Conservation (phyloP, 805 yeast genomes). For the Lachancea cidri region DNA sequence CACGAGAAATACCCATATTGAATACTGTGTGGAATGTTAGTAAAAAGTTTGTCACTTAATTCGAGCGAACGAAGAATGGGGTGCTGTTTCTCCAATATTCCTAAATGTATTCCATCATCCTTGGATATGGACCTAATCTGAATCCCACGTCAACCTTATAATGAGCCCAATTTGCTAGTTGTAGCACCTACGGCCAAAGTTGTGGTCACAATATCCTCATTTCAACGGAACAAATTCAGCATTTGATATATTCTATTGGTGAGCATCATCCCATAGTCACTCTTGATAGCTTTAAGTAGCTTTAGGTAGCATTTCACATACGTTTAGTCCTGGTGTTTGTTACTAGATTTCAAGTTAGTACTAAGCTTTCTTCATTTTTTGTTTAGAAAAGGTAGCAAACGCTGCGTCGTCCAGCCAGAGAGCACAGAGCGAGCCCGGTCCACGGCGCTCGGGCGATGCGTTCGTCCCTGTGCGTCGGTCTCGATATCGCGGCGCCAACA, state of each 20-base stretch:
- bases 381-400: neutral
- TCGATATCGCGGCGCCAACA: too few relatives aligned
- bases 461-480: too few relatives aligned
- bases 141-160: too few relatives aligned
- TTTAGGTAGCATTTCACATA: constrained; percentile 11
- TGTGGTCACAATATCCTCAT: too few relatives aligned
- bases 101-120: too few relatives aligned
- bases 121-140: too few relatives aligned
- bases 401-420: constrained; percentile 1
- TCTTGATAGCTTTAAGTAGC: neutral
- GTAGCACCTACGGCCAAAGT: too few relatives aligned
- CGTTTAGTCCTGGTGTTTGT: constrained; percentile 29
- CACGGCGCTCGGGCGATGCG: neutral
- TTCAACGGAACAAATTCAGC: neutral
- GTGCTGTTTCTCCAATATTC: neutral
- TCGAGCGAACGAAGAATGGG: neutral
- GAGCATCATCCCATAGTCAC: neutral
- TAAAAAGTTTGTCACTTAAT: neutral
- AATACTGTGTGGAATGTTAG: constrained; percentile 11
- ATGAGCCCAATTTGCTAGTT: too few relatives aligned
- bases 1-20: constrained; percentile 99
- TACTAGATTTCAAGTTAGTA: neutral
- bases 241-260: too few relatives aligned
- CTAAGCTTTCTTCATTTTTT: neutral
- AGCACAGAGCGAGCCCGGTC: neutral